Percentiles rank a stretch among this genome's conserved stretches.
phyloP scores from a whole-genome alignment of 2,329 filamentous ascomycete genomes.

The Ascochyta fabae region DNA sequence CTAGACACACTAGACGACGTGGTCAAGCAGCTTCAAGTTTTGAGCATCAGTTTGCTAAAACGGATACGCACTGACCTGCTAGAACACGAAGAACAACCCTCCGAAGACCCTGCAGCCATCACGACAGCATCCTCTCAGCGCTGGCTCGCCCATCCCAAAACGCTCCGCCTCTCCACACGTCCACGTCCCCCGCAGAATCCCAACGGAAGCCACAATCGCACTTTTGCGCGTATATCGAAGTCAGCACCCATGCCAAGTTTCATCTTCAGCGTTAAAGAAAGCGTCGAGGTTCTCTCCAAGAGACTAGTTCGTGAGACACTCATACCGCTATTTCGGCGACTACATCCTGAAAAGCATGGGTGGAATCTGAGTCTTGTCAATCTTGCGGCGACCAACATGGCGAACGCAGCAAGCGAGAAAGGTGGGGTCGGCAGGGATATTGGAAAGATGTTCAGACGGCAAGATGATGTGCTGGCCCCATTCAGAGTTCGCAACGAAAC shows the following conservation, averaged over 20 bases:
- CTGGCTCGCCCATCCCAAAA: constrained; percentile 84
- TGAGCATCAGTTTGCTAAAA: constrained; percentile 73
- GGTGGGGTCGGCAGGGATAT: constrained; percentile 72
- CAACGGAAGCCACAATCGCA: constrained; percentile 62
- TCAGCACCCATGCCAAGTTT: constrained; percentile 77
- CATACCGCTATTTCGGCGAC: constrained; percentile 73
- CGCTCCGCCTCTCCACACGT: constrained; percentile 79
- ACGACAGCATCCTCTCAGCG: constrained; percentile 33
- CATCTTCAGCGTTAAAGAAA: constrained; percentile 69
- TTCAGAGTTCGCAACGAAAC: constrained; percentile 1
- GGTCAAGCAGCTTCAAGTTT: constrained; percentile 68
- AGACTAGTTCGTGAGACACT: constrained; percentile 73
- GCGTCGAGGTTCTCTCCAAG: constrained; percentile 66
- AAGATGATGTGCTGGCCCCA: constrained; percentile 70
- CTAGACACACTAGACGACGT: constrained; percentile 71
- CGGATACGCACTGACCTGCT: constrained; percentile 81
- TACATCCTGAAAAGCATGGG: constrained; percentile 71
- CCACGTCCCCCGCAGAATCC: constrained; percentile 61
- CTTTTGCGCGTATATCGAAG: constrained; percentile 74
- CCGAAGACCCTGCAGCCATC: background rate
- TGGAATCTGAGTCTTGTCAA: constrained; percentile 89
- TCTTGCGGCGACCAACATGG: constrained; percentile 86
- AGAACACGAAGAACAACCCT: constrained; percentile 53
- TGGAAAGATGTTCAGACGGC: constrained; percentile 78
- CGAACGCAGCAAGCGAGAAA: constrained; percentile 53